phyloP scores from a whole-genome alignment of 768 basidiomycete species.

The Kwoniella bestiolae region DNA sequence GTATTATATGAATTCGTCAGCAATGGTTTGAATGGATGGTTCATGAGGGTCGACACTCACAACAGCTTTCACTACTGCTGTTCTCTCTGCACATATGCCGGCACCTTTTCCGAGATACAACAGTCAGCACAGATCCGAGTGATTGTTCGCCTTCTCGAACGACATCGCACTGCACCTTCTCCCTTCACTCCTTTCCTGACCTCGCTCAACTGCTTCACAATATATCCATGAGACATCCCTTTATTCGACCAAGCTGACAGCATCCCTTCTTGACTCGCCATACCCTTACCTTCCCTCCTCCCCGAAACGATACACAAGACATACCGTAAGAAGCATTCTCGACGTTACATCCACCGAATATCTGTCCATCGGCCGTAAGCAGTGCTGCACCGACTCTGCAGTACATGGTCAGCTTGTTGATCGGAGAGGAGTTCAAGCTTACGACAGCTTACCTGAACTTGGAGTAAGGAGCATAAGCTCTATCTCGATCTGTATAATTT shows the following conservation, averaged over 20 bases:
- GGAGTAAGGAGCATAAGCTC: conserved; percentile 82
- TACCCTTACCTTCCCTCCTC: not conserved
- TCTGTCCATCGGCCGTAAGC: conserved; percentile 64
- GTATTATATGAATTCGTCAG: not conserved
- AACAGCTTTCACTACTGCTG: conserved; percentile 90
- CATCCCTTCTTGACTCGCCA: not conserved
- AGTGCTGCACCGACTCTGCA: conserved; percentile 79
- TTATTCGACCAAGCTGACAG: no score
- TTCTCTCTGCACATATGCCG: conserved; percentile 91
- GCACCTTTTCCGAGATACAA: conserved; percentile 70
- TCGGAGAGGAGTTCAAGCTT: no score
- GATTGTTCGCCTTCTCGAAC: no score
- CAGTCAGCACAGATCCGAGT: no score
- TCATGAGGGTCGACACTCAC: conserved; percentile 69
- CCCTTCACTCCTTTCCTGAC: no score
- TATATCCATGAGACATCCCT: no score
- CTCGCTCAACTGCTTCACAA: no score
- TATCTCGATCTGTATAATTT: conserved; percentile 59
- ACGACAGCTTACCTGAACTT: conserved; percentile 72
- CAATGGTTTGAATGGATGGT: no score
- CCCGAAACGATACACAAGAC: conserved; percentile 8
- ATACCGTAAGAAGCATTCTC: conserved; percentile 92
- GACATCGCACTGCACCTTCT: no score
- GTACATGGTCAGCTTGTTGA: not conserved
- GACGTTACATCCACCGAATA: conserved; percentile 86